Base-by-base conservation (phyloP, 179 eudicot species). In the Spergularia azorica region DNA sequence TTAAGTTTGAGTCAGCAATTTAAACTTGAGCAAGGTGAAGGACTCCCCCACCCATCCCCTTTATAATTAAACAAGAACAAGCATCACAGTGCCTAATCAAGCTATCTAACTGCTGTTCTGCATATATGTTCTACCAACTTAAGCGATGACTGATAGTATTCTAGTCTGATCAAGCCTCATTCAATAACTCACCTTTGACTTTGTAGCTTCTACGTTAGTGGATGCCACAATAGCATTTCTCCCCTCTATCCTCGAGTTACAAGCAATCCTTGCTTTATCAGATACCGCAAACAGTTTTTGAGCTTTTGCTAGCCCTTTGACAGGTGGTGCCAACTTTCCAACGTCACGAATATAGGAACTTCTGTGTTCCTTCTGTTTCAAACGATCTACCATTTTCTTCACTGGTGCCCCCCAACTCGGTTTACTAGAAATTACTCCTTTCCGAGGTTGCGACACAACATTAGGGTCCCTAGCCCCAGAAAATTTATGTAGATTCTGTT, bases 161-260 rank as follows among this genome's bases (percentile, higher is more conserved):
- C 65, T 4, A 57, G 50, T 70, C 11, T 58, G 21, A 26, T 43
- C 15, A n/a, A 58, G 73, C 39, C 5, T 65, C 36, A 39, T 26
- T 3, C 4, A 48, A 36, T 66, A 50, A 5, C 87, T 83, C 63
- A 84, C 91, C 89, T 84, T 86, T 76, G 86, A 73, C 76, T 80
- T 86, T 52, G 71, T 73, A 61, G 80, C 71, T 81, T 74, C 77
- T 65, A 18, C 62, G 38, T 52, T 20, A 59, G 57, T 66, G 56
- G 79, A 69, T 54, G 67, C 81, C 16, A 57, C 71, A 82, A 55
- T 63, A 3, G 74, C 41, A 54, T 56, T 76, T 13, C 48, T 12
- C 64, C 77, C 60, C 39, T 46, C 17, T 21, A 72, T 72, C 77
- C 67, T 75, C 55, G 83, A 71, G 12, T 41, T 80, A 32, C 43